Evolutionary conservation across 371 early-diverging fungal genomes (phyloP).

Genomic region (Scutellospora calospora): DNA sequence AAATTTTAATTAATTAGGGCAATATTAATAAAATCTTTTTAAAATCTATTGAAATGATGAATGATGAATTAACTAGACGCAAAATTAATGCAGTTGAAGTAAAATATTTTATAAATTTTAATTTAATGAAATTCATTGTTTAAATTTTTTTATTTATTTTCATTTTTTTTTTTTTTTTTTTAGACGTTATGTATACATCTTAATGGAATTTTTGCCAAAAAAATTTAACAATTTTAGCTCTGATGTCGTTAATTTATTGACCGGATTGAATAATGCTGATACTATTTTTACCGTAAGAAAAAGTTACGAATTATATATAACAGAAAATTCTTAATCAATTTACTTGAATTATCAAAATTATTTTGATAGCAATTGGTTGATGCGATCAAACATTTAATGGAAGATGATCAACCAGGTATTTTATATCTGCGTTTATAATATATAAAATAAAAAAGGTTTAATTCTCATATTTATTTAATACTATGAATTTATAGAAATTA

Average conservation of each 20-base stretch:
- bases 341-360: no score
- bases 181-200: constrained; percentile 49
- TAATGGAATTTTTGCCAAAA: constrained; percentile 54
- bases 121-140: neutral
- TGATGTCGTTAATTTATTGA: constrained; percentile 56
- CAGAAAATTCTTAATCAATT: no score
- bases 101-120: neutral
- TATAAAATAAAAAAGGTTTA: neutral
- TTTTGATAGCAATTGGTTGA: constrained; percentile 27
- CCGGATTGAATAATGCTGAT: constrained; percentile 58
- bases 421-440: neutral
- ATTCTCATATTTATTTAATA: neutral
- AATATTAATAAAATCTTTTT: constrained; percentile 43
- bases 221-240: constrained; percentile 55
- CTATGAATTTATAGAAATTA: neutral
- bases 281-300: constrained; percentile 45
- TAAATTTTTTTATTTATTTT: neutral
- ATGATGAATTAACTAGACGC: constrained; percentile 32
- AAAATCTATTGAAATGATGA: constrained; percentile 34
- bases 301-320: neutral
- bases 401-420: constrained; percentile 11
- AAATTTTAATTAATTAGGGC: constrained; percentile 6
- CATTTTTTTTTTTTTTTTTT: neutral
- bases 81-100: constrained; percentile 38
- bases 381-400: constrained; percentile 2